A percentile compares a stretch with the other conserved stretches of the same genome.
Evolutionary conservation across 2,329 filamentous ascomycete species (phyloP).

Genomic region (Coniosporium uncinatum): DNA sequence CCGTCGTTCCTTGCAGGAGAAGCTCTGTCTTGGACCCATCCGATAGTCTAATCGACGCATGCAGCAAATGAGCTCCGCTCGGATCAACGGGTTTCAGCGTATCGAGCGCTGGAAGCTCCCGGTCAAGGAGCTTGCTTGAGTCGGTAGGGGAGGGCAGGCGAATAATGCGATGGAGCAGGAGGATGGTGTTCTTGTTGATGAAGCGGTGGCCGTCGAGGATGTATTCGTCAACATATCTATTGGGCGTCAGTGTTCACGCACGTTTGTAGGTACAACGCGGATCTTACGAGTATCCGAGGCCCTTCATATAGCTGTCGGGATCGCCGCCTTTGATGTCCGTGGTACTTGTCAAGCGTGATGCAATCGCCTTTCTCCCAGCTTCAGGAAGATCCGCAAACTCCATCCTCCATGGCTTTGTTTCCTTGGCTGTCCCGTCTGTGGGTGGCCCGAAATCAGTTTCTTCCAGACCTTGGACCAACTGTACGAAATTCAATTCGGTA

Average conservation of each 20-base stretch:
- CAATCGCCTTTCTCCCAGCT: conserved; percentile 46
- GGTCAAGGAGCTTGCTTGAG: conserved; percentile 15
- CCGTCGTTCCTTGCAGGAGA: conserved; percentile 45
- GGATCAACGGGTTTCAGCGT: conserved; percentile 45
- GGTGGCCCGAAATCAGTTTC: conserved; percentile 24
- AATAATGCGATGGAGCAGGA: conserved; percentile 50
- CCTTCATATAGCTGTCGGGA: conserved; percentile 42
- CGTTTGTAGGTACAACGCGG: background rate
- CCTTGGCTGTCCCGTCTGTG: background rate
- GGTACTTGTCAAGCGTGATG: conserved; percentile 44
- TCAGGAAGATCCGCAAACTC: conserved; percentile 35
- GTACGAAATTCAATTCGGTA: conserved; percentile 47
- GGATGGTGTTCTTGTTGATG: conserved; percentile 49
- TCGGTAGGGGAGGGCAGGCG: conserved; percentile 31
- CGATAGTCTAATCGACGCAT: conserved; percentile 50
- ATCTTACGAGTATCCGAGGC: conserved; percentile 38
- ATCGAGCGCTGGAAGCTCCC: conserved; percentile 33
- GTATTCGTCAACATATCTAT: conserved; percentile 51
- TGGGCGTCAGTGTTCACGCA: background rate
- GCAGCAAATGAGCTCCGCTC: conserved; percentile 51
- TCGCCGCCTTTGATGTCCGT: conserved; percentile 42
- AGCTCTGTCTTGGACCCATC: conserved; percentile 48
- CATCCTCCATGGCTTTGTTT: conserved; percentile 19
- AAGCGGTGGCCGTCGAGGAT: conserved; percentile 51
- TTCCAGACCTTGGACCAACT: conserved; percentile 37